Conservation (phyloP, 768 basidiomycete genomes). For the Trametes meyenii region DNA sequence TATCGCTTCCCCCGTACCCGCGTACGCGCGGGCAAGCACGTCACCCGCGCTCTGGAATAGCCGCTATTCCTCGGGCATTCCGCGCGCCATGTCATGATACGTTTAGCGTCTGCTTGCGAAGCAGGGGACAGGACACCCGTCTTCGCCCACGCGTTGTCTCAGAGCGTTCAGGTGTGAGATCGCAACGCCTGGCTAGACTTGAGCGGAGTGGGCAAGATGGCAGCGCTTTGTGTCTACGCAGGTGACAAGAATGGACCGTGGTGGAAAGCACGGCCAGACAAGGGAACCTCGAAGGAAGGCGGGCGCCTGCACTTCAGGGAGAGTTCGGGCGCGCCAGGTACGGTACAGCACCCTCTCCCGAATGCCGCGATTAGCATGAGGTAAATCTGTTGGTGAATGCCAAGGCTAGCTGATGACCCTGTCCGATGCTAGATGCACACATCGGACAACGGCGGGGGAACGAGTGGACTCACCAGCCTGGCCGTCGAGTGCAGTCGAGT, state of each 20-base stretch:
- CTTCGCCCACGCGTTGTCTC: not conserved
- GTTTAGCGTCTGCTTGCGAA: slow-evolving; percentile 1
- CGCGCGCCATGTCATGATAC: slow-evolving; percentile 17
- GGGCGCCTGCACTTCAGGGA: slow-evolving; percentile 15
- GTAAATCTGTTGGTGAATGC: slow-evolving; percentile 11
- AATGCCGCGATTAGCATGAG: slow-evolving; percentile 12
- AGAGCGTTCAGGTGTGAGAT: not conserved
- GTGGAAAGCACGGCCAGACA: slow-evolving; percentile 4
- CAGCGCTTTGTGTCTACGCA: slow-evolving; percentile 1
- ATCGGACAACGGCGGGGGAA: not conserved
- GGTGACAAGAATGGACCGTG: slow-evolving; percentile 1
- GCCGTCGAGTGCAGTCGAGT: slow-evolving; percentile 1
- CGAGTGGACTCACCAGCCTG: not conserved
- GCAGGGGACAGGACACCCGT: not conserved
- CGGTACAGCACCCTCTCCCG: not conserved
- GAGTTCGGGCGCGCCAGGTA: slow-evolving; percentile 16
- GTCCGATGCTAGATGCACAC: not conserved
- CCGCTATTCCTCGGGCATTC: slow-evolving; percentile 15
- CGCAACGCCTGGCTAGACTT: not conserved
- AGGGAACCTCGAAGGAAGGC: slow-evolving; percentile 11
- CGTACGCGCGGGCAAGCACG: not conserved
- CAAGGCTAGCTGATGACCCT: slow-evolving; percentile 2
- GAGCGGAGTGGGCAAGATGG: not conserved
- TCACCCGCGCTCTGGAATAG: slow-evolving; percentile 1
- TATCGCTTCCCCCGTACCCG: not conserved